Evolutionary conservation across 2,329 filamentous ascomycete genomes (phyloP).

Genomic region (Sporothrix phasma): DNA sequence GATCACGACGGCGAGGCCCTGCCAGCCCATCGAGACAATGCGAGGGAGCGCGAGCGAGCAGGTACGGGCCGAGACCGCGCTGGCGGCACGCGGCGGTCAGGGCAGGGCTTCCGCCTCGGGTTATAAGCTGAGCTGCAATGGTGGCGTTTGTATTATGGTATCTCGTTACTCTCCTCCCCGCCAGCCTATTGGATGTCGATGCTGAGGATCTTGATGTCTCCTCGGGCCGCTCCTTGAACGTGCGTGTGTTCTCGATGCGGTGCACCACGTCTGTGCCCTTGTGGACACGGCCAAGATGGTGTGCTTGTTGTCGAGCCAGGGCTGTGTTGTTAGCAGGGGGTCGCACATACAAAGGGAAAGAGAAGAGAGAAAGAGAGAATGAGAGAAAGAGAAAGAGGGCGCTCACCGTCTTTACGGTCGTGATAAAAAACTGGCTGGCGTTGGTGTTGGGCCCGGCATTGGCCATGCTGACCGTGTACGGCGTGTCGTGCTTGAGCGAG

Average conservation of each 20-base stretch:
- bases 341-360: no score
- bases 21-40: conserved; percentile 9
- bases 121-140: neutral
- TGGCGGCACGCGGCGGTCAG: neutral
- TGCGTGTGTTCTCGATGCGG: conserved; percentile 84
- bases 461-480: conserved; percentile 95
- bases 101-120: neutral
- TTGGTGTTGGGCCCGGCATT: conserved; percentile 95
- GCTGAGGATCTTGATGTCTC: conserved; percentile 97
- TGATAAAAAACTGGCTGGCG: conserved; percentile 96
- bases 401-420: conserved; percentile 83
- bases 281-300: conserved; percentile 83
- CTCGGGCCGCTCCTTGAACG: conserved; percentile 84
- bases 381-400: neutral
- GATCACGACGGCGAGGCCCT: neutral
- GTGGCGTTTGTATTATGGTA: conserved; percentile 2
- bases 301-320: conserved; percentile 93
- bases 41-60: neutral
- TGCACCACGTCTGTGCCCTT: conserved; percentile 91
- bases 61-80: neutral
- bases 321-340: conserved; percentile 31
- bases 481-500: conserved; percentile 83
- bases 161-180: neutral
- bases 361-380: neutral
- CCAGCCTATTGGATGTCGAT: conserved; percentile 50